Evolutionary conservation across 2,329 filamentous ascomycete species (phyloP), one percentile per base, ranked within the genome.

Genomic region (Daldinia sp.): DNA sequence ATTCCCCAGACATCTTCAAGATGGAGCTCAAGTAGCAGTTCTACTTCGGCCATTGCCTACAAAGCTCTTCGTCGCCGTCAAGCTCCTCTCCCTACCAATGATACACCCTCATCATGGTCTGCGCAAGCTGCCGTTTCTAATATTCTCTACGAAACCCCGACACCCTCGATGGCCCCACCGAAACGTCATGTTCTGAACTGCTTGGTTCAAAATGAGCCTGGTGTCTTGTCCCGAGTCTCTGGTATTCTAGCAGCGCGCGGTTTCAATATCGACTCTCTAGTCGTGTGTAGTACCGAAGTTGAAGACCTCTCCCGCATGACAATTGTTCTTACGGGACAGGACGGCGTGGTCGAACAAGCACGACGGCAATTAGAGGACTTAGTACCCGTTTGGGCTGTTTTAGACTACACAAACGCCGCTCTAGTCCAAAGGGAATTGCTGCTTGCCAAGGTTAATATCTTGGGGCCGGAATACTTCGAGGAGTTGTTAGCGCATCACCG

Each of bases 181-280:
- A 98, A 97, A 85, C 91, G 94, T 61, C 96, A 99, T 82, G 89
- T 99, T 78, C 90, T 99, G 82, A 99, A 99, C 84, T 99, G 96
- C 81, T 88, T 99, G 69, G 96, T 99, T 68, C 96, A 99, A 83
- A 99, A 99, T 84, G 96, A 99, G 85, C 96, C 96, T 12, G 96
- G 96, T 84, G 96, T 99, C 64, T 86, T 99, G 65, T 98, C 95
- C 59, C 94, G 96, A 68, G 93, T 99, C 9, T 98, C 96, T 0
- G 96, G 96, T 62, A 98, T 99, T 78, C 86, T 99, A 37, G 96
- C 96, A 12, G 96, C 96, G 48, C 90, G 96, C 66, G 96, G 96
- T 73, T 99, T 99, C 89, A 99, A 99, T 85, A 99, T 99, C 77
- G 96, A 99, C 87, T 97, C 93, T 61, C 86, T 99, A 71, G 96